A percentile compares a stretch with the other conserved stretches of the same genome.
phyloP scores from a whole-genome alignment of 352 stramenopile genomes.

The Phytophthora syringae region DNA sequence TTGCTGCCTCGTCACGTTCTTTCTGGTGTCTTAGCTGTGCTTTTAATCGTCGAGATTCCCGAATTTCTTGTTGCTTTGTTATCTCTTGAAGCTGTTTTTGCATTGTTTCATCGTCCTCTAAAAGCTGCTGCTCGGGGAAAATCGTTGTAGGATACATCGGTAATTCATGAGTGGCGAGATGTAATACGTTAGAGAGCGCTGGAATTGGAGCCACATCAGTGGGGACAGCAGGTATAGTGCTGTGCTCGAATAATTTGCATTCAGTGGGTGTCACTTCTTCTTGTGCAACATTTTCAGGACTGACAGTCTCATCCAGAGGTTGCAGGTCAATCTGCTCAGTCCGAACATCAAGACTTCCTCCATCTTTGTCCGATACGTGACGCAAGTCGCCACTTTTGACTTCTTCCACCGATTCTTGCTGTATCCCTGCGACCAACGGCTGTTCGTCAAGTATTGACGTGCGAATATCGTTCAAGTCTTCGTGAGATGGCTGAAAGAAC shows the following conservation, averaged over 20 bases:
- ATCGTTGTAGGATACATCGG: background rate
- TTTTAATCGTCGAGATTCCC: conserved; percentile 24
- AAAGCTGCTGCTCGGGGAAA: background rate
- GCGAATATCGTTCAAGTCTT: conserved; percentile 41
- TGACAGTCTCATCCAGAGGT: background rate
- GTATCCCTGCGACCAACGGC: background rate
- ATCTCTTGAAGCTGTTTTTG: conserved; percentile 15
- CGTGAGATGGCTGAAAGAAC: conserved; percentile 44
- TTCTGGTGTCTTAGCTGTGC: conserved; percentile 15
- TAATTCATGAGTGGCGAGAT: background rate
- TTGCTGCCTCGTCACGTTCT: conserved; percentile 15
- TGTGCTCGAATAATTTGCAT: too few species aligned
- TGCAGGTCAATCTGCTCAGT: background rate
- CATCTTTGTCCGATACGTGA: too few species aligned
- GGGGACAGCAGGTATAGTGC: background rate
- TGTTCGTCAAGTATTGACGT: conserved; percentile 18
- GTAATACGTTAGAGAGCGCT: background rate
- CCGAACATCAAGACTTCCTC: background rate
- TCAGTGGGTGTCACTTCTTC: background rate
- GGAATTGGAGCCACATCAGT: background rate
- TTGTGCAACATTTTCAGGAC: background rate
- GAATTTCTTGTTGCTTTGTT: conserved; percentile 27
- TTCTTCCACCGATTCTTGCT: too few species aligned
- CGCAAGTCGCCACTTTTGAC: too few species aligned
- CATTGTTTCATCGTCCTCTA: background rate